Evolutionary conservation across 768 basidiomycete species (phyloP).

Genomic region (Panellus pusillus): DNA sequence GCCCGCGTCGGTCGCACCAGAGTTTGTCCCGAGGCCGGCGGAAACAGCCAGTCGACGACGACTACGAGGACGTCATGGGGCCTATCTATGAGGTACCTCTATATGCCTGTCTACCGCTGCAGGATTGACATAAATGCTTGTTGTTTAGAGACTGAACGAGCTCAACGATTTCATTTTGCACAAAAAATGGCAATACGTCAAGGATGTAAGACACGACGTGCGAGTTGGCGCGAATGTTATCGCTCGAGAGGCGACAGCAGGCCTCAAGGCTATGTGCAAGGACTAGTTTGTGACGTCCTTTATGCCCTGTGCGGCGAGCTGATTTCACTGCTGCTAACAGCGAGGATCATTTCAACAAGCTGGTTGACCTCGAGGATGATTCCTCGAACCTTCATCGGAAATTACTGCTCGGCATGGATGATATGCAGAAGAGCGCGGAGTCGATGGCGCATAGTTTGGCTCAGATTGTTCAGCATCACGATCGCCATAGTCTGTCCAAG

Average conservation of each 20-base stretch:
- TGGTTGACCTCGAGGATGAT: conserved; percentile 56
- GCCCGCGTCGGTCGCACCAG: no score
- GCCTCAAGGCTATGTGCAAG: conserved; percentile 43
- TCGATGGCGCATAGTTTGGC: conserved; percentile 36
- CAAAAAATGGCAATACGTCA: conserved; percentile 49
- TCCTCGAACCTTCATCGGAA: conserved; percentile 46
- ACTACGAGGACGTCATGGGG: background rate
- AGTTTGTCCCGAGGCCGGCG: background rate
- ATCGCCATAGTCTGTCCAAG: conserved; percentile 47
- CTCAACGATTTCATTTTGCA: conserved; percentile 50
- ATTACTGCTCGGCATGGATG: conserved; percentile 41
- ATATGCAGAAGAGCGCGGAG: conserved; percentile 40
- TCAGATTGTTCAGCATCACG: conserved; percentile 46
- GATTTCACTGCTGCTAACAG: conserved; percentile 30
- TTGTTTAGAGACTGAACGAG: conserved; percentile 45
- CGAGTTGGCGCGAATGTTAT: conserved; percentile 46
- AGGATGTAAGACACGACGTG: conserved; percentile 46
- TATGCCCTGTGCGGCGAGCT: background rate
- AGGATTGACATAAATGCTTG: background rate
- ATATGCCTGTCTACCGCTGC: conserved; percentile 9
- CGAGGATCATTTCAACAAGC: conserved; percentile 47
- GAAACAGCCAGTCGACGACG: conserved; percentile 1
- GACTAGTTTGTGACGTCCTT: conserved; percentile 37
- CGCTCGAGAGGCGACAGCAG: conserved; percentile 43
- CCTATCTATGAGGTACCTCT: conserved; percentile 30